Conservation (phyloP, 2,329 filamentous ascomycete genomes). For the Stemphylium beticola region DNA sequence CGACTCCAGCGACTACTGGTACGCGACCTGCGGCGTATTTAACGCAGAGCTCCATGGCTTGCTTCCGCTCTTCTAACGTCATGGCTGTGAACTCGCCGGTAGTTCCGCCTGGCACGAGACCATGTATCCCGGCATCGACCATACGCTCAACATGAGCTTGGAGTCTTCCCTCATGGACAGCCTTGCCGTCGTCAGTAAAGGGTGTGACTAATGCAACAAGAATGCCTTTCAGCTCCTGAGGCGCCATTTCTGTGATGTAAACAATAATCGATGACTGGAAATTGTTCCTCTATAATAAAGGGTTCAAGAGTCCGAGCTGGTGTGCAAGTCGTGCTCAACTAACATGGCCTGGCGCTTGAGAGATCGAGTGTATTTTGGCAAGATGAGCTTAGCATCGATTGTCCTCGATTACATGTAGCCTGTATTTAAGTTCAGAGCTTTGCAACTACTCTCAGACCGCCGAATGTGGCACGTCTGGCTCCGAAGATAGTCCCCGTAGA, state of each 20-base stretch:
- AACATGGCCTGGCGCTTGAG: no score
- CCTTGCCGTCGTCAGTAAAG: constrained; percentile 52
- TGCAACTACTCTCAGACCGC: no score
- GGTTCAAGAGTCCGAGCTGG: no score
- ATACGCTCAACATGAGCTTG: constrained; percentile 56
- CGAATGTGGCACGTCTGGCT: no score
- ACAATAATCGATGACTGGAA: no score
- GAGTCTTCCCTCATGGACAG: constrained; percentile 51
- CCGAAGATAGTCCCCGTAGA: no score
- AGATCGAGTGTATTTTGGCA: no score
- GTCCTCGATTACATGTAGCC: no score
- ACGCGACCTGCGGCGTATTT: constrained; percentile 50
- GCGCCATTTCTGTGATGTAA: constrained; percentile 8
- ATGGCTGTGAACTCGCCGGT: constrained; percentile 59
- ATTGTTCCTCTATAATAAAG: no score
- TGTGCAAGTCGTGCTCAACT: no score
- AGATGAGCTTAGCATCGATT: no score
- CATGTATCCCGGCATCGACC: constrained; percentile 55
- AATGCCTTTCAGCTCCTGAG: constrained; percentile 48
- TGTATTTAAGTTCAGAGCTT: no score
- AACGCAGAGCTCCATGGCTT: constrained; percentile 49
- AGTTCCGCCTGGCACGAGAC: constrained; percentile 59
- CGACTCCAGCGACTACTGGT: constrained; percentile 54
- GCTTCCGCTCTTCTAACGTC: constrained; percentile 54
- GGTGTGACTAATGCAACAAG: constrained; percentile 59